These are phyloP conservation scores for Ceratobasidium sp. DNA, from an alignment of 1,284 basidiomycete species.

Conservation along the genomic window DNA sequence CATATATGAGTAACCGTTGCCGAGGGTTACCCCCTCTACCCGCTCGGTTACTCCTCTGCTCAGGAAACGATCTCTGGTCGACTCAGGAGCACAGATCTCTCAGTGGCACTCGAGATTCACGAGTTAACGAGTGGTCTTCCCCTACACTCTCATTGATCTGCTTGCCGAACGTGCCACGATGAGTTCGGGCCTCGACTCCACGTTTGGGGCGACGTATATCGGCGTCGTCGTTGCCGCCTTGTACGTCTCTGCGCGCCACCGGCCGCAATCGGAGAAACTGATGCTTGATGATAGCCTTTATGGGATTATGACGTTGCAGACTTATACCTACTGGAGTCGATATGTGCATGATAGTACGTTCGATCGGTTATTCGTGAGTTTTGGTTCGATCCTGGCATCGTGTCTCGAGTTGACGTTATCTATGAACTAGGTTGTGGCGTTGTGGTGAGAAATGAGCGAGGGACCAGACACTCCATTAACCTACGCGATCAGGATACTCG, in stretches of 20 bases:
- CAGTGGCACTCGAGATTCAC: too few species aligned
- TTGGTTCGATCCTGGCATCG: background rate
- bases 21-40: too few species aligned
- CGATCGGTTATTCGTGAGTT: constrained; percentile 33
- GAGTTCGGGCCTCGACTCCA: constrained; percentile 18
- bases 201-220: constrained; percentile 39
- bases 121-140: too few species aligned
- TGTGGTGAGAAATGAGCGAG: constrained; percentile 8
- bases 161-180: background rate
- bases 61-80: too few species aligned
- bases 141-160: background rate
- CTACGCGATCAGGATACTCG: background rate
- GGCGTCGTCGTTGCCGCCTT: constrained; percentile 29
- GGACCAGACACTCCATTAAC: background rate
- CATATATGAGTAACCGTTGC: too few species aligned
- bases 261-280: background rate
- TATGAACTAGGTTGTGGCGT: constrained; percentile 2
- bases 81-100: too few species aligned
- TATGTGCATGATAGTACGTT: constrained; percentile 25
- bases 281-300: constrained; percentile 15
- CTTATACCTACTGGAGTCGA: constrained; percentile 33
- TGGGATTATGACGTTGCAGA: constrained; percentile 37
- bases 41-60: too few species aligned
- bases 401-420: background rate
- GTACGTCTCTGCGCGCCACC: constrained; percentile 22